These are phyloP conservation scores for Exophiala lecanii-corni DNA, from an alignment of 2,329 filamentous ascomycete species.

Conservation along the genomic window DNA sequence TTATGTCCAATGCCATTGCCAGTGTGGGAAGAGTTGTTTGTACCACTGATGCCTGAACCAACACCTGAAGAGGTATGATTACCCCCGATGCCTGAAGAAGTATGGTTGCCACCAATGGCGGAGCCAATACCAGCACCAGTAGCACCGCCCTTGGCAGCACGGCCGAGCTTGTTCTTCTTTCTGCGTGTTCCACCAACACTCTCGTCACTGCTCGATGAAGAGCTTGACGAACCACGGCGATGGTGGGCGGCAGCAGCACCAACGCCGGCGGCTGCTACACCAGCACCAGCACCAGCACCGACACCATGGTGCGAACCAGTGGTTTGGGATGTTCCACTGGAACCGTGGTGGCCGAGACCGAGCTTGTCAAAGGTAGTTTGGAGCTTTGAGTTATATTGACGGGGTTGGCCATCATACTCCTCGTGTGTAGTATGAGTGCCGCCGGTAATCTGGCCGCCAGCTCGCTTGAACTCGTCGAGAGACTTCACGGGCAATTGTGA, in stretches of 20 bases:
- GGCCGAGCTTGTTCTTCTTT: background rate
- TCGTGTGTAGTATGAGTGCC: conserved; percentile 34
- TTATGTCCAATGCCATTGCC: conserved; percentile 1
- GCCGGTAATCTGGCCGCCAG: conserved; percentile 52
- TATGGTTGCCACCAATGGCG: background rate
- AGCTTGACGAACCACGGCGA: background rate
- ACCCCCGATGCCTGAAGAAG: background rate
- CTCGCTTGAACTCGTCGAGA: conserved; percentile 58
- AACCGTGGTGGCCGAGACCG: conserved; percentile 1
- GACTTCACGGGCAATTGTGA: conserved; percentile 61
- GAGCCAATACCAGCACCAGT: background rate
- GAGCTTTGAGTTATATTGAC: conserved; percentile 25
- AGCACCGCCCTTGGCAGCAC: background rate
- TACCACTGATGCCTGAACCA: background rate
- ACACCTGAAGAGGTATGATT: background rate
- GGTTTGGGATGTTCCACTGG: background rate
- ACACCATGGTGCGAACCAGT: background rate
- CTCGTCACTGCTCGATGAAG: background rate
- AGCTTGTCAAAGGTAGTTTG: conserved; percentile 16
- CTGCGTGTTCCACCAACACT: conserved; percentile 1
- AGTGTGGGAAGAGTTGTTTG: background rate
- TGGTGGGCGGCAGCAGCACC: background rate
- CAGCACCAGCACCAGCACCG: conserved; percentile 4
- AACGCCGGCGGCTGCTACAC: conserved; percentile 1
- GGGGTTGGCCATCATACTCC: conserved; percentile 49